Evolutionary conservation across 2,329 filamentous ascomycete species (phyloP).

Genomic region (Cytospora leucostoma): DNA sequence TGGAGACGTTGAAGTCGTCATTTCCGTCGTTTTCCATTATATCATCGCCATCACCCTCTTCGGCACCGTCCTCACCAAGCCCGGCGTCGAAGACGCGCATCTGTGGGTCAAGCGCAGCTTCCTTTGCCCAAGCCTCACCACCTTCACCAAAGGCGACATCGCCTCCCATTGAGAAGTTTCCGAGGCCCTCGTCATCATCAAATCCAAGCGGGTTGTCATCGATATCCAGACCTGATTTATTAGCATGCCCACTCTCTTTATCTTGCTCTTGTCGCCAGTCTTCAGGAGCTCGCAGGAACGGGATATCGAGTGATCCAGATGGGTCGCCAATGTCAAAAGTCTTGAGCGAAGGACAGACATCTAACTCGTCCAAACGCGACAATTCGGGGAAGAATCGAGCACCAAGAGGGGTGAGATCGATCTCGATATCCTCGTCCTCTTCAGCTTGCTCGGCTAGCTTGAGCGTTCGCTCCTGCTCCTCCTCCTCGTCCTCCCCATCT

Average conservation of each 20-base stretch:
- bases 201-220: slow-evolving; percentile 85
- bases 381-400: slow-evolving; percentile 86
- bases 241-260: slow-evolving; percentile 54
- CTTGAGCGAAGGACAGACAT: slow-evolving; percentile 93
- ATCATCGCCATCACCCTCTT: slow-evolving; percentile 54
- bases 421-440: slow-evolving; percentile 65
- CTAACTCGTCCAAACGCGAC: slow-evolving; percentile 73
- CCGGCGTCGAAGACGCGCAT: slow-evolving; percentile 74
- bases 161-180: slow-evolving; percentile 67
- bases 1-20: slow-evolving; percentile 76
- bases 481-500: slow-evolving; percentile 41
- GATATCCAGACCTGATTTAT: slow-evolving; percentile 79
- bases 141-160: slow-evolving; percentile 92
- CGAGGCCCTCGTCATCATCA: slow-evolving; percentile 75
- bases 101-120: slow-evolving; percentile 84
- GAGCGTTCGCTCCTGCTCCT: slow-evolving; percentile 39
- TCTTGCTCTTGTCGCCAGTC: slow-evolving; percentile 77
- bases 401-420: slow-evolving; percentile 76
- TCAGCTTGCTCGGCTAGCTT: slow-evolving; percentile 49
- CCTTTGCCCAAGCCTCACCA: slow-evolving; percentile 91
- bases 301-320: slow-evolving; percentile 82
- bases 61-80: slow-evolving; percentile 57
- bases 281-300: slow-evolving; percentile 86
- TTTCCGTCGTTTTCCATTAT: slow-evolving; percentile 63
- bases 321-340: slow-evolving; percentile 89